Conservation (phyloP, 306 rosid species). For the Cucurbita ficifolia region DNA sequence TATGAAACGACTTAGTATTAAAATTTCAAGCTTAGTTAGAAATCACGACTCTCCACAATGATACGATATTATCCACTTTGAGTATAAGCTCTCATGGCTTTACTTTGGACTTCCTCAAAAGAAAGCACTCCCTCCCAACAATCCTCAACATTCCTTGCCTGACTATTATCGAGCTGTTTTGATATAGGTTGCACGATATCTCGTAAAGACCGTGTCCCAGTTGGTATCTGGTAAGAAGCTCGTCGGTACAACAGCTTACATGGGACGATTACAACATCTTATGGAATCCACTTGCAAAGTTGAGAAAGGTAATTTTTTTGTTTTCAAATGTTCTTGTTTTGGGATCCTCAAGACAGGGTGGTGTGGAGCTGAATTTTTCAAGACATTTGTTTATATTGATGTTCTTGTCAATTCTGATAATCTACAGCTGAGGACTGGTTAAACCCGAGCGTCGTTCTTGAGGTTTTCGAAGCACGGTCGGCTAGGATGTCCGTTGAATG, state of each 20-base stretch:
- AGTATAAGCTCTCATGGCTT: no score
- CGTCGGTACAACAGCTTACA: conserved; percentile 72
- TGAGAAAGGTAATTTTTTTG: conserved; percentile 47
- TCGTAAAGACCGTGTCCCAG: conserved; percentile 75
- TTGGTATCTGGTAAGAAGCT: conserved; percentile 69
- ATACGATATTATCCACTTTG: no score
- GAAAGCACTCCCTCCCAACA: no score
- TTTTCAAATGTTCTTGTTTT: no score
- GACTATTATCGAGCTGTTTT: neutral
- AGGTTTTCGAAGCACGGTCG: conserved; percentile 86
- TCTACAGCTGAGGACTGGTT: conserved; percentile 88
- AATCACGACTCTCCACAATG: no score
- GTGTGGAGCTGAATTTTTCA: neutral
- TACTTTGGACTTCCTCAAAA: no score
- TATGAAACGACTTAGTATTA: neutral
- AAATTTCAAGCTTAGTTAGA: no score
- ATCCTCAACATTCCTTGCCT: neutral
- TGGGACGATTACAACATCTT: conserved; percentile 56
- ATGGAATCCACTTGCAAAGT: conserved; percentile 39
- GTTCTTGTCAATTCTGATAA: neutral
- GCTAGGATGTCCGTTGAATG: conserved; percentile 57
- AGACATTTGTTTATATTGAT: neutral
- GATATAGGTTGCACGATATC: conserved; percentile 80
- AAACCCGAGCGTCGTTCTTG: conserved; percentile 53
- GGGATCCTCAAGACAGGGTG: no score